These are phyloP conservation scores for Paramecium biaurelia DNA, from an alignment of 73 alveolate species.

Conservation along the genomic window DNA sequence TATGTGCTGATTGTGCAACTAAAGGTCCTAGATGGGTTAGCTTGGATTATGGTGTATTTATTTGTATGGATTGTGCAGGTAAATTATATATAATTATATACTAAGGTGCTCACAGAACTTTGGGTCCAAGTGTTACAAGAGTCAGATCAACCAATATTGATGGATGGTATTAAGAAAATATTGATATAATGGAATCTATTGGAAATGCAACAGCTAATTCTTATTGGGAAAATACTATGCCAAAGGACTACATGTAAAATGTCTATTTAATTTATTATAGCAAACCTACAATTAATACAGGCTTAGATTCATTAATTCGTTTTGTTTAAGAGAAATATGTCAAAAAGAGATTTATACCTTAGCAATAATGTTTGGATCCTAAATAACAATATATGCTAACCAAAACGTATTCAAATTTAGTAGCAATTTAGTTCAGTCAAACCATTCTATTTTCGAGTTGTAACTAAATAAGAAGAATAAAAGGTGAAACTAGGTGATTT, in stretches of 20 bases:
- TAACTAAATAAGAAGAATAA: neutral
- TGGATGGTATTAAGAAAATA: conserved; percentile 77
- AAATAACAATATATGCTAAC: neutral
- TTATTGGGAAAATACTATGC: conserved; percentile 80
- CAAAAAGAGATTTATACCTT: neutral
- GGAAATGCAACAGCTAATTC: conserved; percentile 82
- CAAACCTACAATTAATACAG: neutral
- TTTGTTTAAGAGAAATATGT: conserved; percentile 38
- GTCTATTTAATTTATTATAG: neutral
- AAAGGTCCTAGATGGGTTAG: conserved; percentile 87
- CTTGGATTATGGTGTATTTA: conserved; percentile 81
- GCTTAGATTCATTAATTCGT: conserved; percentile 18
- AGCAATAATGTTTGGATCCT: neutral
- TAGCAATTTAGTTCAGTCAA: neutral
- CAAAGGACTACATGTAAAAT: conserved; percentile 13
- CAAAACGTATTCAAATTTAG: neutral
- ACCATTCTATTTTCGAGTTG: neutral
- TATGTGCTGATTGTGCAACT: conserved; percentile 82
- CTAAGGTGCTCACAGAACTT: conserved; percentile 80
- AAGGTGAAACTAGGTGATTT: conserved; percentile 15
- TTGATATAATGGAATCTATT: conserved; percentile 72
- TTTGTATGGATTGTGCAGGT: conserved; percentile 82
- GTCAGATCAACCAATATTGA: conserved; percentile 82
- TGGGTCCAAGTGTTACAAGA: conserved; percentile 81
- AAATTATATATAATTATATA: neutral